phyloP scores from a whole-genome alignment of 192 early-diverging fungal genomes.

The Rhizoclosmatium globosum region DNA sequence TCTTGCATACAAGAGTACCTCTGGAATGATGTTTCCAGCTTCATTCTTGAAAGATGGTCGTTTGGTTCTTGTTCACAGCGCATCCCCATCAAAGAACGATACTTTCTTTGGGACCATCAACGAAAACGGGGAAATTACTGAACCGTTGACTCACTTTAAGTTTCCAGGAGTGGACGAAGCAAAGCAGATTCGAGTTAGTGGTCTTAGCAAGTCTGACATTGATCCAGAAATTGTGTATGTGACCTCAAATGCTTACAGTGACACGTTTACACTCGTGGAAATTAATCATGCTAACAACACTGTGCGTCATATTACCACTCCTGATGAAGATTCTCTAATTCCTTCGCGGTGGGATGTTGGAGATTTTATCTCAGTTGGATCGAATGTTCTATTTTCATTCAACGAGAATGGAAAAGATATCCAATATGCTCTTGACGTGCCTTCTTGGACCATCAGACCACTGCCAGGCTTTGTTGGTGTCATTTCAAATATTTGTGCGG shows the following conservation, averaged over 20 bases:
- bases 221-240: background rate
- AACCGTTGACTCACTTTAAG: background rate
- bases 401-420: background rate
- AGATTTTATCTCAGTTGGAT: background rate
- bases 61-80: background rate
- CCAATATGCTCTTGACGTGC: background rate
- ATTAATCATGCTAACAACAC: background rate
- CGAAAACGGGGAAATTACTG: background rate
- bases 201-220: background rate
- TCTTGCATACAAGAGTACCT: background rate
- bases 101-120: background rate
- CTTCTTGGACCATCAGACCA: background rate
- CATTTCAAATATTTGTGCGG: background rate
- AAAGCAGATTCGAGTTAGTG: background rate
- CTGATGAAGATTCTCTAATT: background rate
- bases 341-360: background rate
- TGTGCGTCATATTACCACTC: constrained; percentile 12
- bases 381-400: background rate
- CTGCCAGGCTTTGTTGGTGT: background rate
- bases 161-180: background rate
- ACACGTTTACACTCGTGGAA: background rate
- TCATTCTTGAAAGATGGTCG: background rate
- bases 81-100: background rate
- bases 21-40: background rate
- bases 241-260: background rate